Conservation (phyloP, 768 basidiomycete species). For the Tricholoma sp. region DNA sequence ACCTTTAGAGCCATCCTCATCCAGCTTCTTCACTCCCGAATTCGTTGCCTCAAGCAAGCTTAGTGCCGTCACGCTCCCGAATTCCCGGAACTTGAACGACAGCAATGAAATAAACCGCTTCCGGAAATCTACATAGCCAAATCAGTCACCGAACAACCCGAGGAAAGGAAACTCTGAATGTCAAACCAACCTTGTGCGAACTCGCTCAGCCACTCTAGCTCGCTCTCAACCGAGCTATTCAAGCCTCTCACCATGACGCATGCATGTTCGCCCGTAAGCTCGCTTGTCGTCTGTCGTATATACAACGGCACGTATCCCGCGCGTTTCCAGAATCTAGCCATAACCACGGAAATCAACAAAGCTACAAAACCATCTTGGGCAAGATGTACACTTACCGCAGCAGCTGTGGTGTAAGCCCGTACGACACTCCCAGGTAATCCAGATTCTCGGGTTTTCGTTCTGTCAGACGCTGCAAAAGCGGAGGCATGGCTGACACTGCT, state of each 20-base stretch:
- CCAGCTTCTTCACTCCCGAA: conserved; percentile 46
- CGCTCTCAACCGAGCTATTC: conserved; percentile 56
- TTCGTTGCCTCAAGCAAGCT: conserved; percentile 87
- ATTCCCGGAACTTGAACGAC: conserved; percentile 93
- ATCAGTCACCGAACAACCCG: not conserved
- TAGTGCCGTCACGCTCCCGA: conserved; percentile 80
- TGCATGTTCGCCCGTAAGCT: conserved; percentile 94
- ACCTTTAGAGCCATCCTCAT: conserved; percentile 35
- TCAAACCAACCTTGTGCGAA: conserved; percentile 70
- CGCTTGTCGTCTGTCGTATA: conserved; percentile 88
- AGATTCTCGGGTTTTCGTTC: conserved; percentile 87
- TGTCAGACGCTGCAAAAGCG: conserved; percentile 83
- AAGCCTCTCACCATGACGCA: conserved; percentile 93
- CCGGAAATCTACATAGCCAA: conserved; percentile 68
- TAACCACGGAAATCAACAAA: conserved; percentile 1
- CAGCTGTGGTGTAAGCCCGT: conserved; percentile 84
- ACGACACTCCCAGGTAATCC: conserved; percentile 95
- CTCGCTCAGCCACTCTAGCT: conserved; percentile 80
- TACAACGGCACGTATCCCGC: conserved; percentile 90
- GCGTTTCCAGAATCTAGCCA: conserved; percentile 86
- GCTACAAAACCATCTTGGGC: not conserved
- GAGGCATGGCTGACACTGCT: conserved; percentile 77
- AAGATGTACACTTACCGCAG: conserved; percentile 46
- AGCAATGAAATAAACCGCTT: conserved; percentile 83
- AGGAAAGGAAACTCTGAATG: not conserved